Evolutionary conservation across 129 eudicot species (phyloP).

Genomic region (Arctium minus): DNA sequence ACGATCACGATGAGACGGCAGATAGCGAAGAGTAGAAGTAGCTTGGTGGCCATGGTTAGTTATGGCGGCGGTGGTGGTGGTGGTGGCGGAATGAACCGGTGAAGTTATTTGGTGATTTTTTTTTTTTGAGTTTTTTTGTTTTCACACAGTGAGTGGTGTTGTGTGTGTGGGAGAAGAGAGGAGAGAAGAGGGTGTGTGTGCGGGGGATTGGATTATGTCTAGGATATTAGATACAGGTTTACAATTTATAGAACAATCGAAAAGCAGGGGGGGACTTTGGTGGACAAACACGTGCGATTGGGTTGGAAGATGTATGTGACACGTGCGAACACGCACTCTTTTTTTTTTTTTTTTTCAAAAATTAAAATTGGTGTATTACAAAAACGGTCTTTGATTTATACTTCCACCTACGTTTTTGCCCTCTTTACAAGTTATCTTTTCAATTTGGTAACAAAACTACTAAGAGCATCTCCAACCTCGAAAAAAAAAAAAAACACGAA

Average conservation of each 20-base stretch:
- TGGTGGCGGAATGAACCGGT: not conserved
- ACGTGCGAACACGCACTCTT: slow-evolving; percentile 40
- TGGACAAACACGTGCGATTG: slow-evolving; percentile 29
- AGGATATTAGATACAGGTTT: slow-evolving; percentile 59
- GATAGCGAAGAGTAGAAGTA: slow-evolving; percentile 46
- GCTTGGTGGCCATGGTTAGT: slow-evolving; percentile 43
- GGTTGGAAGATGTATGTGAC: slow-evolving; percentile 41
- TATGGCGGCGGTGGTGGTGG: not conserved
- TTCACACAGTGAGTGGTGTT: slow-evolving; percentile 25
- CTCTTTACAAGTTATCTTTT: not conserved
- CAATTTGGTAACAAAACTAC: not conserved
- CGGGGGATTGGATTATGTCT: slow-evolving; percentile 37
- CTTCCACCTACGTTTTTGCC: slow-evolving; percentile 3
- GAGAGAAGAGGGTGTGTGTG: not conserved
- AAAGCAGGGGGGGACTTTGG: slow-evolving; percentile 22
- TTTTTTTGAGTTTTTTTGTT: not conserved
- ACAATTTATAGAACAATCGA: slow-evolving; percentile 68
- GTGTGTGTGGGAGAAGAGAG: slow-evolving; percentile 7
- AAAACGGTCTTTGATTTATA: not conserved
- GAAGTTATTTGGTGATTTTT: not conserved
- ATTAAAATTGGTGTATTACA: not conserved
- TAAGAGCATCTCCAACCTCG: too few species aligned
- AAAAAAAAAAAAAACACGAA: too few species aligned
- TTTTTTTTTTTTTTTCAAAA: not conserved
- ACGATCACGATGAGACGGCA: slow-evolving; percentile 60